phyloP scores from a whole-genome alignment of 2,329 filamentous ascomycete genomes.

The Polychaeton citri region DNA sequence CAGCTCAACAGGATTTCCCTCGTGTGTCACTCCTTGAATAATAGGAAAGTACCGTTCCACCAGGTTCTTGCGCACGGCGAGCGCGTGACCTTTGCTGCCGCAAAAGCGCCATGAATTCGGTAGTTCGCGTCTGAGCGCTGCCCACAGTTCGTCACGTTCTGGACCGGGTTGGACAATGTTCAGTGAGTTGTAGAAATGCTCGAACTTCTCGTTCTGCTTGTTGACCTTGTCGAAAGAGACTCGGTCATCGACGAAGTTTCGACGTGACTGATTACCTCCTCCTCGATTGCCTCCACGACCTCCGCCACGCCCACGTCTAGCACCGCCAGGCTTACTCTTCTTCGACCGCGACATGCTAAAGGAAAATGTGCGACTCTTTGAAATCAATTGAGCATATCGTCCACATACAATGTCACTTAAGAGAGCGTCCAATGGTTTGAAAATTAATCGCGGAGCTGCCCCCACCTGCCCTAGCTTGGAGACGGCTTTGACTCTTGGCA shows the following conservation, averaged over 20 bases:
- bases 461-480: too few relatives aligned
- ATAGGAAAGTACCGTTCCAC: slow-evolving; percentile 82
- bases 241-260: slow-evolving; percentile 14
- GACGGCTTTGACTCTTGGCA: too few relatives aligned
- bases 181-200: slow-evolving; percentile 73
- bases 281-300: slow-evolving; percentile 3
- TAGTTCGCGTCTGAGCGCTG: slow-evolving; percentile 65
- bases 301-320: too few relatives aligned
- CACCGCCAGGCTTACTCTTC: too few relatives aligned
- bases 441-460: too few relatives aligned
- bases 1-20: slow-evolving; percentile 69
- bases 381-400: too few relatives aligned
- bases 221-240: slow-evolving; percentile 46
- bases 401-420: too few relatives aligned
- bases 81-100: slow-evolving; percentile 88
- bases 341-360: too few relatives aligned
- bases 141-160: slow-evolving; percentile 75
- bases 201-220: slow-evolving; percentile 73
- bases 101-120: slow-evolving; percentile 98
- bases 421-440: too few relatives aligned
- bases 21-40: slow-evolving; percentile 70
- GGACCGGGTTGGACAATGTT: slow-evolving; percentile 57
- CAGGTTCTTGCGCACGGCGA: slow-evolving; percentile 78
- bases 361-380: too few relatives aligned
- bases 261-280: not conserved